A percentile compares a stretch with the other conserved stretches of the same genome.
Conservation (phyloP, 2,329 filamentous ascomycete genomes). For the Lomentospora prolificans region DNA sequence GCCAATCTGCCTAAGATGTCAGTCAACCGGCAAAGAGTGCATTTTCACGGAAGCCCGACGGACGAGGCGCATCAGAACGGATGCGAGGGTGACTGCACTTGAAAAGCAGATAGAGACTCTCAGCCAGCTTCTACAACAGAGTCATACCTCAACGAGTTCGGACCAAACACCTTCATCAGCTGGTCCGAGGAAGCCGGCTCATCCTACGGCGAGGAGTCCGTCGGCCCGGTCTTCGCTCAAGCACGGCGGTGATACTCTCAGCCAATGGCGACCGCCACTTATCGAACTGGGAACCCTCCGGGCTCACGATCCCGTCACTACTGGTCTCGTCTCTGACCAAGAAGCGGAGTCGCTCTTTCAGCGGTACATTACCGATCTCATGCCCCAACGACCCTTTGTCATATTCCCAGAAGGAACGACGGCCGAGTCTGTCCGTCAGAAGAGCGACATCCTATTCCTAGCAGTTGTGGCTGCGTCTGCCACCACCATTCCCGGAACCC, state of each 20-base stretch:
- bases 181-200: neutral
- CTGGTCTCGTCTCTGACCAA: neutral
- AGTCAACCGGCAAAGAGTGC: neutral
- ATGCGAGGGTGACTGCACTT: neutral
- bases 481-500: neutral
- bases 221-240: neutral
- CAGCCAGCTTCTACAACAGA: neutral
- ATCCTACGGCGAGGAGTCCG: neutral
- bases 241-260: no score
- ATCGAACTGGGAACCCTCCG: neutral
- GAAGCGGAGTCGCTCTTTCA: neutral
- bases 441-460: neutral
- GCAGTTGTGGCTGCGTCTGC: neutral
- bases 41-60: neutral
- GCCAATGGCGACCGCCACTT: neutral
- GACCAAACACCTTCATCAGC: no score
- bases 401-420: neutral
- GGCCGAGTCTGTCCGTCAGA: neutral
- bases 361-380: neutral
- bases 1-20: neutral
- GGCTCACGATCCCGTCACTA: neutral
- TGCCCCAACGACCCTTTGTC: neutral
- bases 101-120: neutral
- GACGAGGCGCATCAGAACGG: neutral
- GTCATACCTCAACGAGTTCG: no score